Conservation (phyloP, 192 early-diverging fungal species). For the Chytriomyces sp. region DNA sequence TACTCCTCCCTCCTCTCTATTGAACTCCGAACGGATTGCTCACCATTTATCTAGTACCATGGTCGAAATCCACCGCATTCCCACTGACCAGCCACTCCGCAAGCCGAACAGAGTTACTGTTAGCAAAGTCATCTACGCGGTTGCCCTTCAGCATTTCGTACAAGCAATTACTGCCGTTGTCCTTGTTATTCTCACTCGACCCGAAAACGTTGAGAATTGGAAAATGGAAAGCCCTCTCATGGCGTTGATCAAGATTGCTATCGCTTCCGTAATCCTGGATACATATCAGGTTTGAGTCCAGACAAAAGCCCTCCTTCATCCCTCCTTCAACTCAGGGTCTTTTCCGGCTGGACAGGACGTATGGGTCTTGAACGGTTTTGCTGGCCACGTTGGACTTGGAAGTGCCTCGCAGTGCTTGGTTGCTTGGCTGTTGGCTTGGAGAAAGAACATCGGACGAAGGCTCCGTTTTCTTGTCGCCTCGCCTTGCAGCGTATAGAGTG, state of each 20-base stretch:
- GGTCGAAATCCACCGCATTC: constrained; percentile 72
- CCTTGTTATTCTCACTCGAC: constrained; percentile 40
- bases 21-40: neutral
- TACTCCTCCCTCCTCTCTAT: neutral
- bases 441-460: too few species aligned
- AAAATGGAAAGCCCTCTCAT: constrained; percentile 39
- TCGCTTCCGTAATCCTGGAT: constrained; percentile 45
- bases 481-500: too few species aligned
- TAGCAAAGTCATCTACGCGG: constrained; percentile 60
- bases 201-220: constrained; percentile 31
- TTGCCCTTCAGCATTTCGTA: constrained; percentile 69
- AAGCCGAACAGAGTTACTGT: constrained; percentile 69
- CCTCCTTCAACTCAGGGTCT: neutral
- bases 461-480: too few species aligned
- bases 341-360: constrained; percentile 32
- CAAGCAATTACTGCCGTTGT: constrained; percentile 55
- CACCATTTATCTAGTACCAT: constrained; percentile 35
- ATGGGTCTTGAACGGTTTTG: constrained; percentile 48
- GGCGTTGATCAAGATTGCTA: constrained; percentile 37
- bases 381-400: too few species aligned
- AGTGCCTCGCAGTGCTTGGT: too few species aligned
- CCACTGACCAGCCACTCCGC: constrained; percentile 55
- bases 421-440: too few species aligned
- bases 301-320: constrained; percentile 8
- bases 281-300: constrained; percentile 45